Conservation (phyloP, 2,329 filamentous ascomycete genomes). For the Coniella lustricola region DNA sequence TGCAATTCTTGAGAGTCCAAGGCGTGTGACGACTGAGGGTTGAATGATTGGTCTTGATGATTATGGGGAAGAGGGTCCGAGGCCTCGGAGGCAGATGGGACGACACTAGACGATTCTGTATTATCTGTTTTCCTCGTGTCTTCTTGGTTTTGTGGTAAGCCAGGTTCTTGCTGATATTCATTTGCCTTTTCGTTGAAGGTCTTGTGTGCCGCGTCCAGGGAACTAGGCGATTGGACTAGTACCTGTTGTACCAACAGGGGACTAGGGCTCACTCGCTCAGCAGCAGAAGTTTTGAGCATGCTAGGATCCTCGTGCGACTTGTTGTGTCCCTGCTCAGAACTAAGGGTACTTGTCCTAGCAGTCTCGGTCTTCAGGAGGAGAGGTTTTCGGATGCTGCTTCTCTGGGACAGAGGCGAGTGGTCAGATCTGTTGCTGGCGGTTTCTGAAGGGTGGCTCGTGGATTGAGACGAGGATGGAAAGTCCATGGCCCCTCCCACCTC, state of each 20-base stretch:
- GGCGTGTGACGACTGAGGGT: not conserved
- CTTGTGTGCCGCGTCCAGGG: not conserved
- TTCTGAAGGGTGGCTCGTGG: constrained; percentile 13
- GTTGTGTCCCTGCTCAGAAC: not conserved
- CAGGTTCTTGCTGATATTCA: too few species aligned
- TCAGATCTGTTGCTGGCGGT: constrained; percentile 12
- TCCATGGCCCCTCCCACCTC: constrained; percentile 39
- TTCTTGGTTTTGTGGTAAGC: too few species aligned
- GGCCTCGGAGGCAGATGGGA: too few species aligned
- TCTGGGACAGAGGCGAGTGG: constrained; percentile 3
- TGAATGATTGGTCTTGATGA: not conserved
- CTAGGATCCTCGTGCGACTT: not conserved
- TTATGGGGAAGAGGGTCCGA: not conserved
- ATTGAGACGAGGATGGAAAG: constrained; percentile 7
- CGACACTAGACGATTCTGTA: too few species aligned
- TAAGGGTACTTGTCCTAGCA: constrained; percentile 1
- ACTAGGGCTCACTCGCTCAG: not conserved
- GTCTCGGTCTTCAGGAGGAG: not conserved
- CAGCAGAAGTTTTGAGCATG: not conserved
- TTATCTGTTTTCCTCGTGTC: too few species aligned
- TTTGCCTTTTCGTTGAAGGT: not conserved
- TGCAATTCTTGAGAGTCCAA: not conserved
- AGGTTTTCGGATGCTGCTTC: not conserved
- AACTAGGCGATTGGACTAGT: not conserved
- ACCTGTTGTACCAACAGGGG: not conserved